phyloP scores from a whole-genome alignment of 176 grass and related monocot species.

The Metroxylon sagu region DNA sequence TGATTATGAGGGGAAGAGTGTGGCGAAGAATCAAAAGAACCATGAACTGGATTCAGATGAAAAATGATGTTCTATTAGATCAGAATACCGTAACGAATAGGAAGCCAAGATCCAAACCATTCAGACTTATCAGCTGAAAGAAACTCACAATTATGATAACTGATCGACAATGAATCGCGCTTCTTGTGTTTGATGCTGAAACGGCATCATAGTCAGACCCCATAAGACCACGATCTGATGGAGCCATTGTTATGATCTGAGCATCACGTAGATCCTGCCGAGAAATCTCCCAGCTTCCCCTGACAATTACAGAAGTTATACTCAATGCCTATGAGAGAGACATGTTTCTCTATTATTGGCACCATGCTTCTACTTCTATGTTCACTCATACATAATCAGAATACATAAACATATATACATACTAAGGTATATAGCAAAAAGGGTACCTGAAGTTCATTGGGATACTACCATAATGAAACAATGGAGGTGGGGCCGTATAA shows the following conservation, averaged over 20 bases:
- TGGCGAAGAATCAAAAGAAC: constrained; percentile 51
- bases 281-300: constrained; percentile 26
- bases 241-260: constrained; percentile 31
- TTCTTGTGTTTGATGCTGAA: constrained; percentile 9
- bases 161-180: constrained; percentile 41
- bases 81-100: too few relatives aligned
- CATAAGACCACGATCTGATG: constrained; percentile 5
- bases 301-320: not conserved
- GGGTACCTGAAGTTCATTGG: constrained; percentile 54
- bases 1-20: constrained; percentile 27
- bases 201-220: constrained; percentile 24
- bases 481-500: constrained; percentile 38
- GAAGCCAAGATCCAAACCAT: too few relatives aligned
- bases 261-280: constrained; percentile 12
- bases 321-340: not conserved
- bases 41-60: constrained; percentile 32
- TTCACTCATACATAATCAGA: too few relatives aligned
- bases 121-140: too few relatives aligned
- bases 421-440: not conserved
- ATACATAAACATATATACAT: too few relatives aligned
- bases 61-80: too few relatives aligned
- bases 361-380: too few relatives aligned
- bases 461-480: constrained; percentile 41
- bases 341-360: not conserved
- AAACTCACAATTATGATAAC: constrained; percentile 46